A percentile compares a stretch with the other conserved stretches of the same genome.
Evolutionary conservation across 2,329 filamentous ascomycete species (phyloP).

Genomic region (Hymenoscyphus repandus): DNA sequence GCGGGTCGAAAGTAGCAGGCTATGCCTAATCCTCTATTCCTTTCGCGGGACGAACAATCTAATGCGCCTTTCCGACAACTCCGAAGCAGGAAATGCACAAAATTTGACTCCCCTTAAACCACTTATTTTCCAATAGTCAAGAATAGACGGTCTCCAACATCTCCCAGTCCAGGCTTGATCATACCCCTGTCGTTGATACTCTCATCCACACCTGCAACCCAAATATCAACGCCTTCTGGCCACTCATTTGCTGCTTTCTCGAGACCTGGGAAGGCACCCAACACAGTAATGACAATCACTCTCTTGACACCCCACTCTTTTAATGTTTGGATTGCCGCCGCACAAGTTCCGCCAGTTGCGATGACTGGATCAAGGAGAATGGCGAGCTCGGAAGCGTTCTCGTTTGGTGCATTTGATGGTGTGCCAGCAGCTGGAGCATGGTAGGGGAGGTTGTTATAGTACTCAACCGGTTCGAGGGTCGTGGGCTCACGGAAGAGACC

Average conservation of each 20-base stretch:
- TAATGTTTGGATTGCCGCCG: slow-evolving; percentile 83
- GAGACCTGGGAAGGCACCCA: slow-evolving; percentile 70
- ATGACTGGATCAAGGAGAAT: slow-evolving; percentile 90
- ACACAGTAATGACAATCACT: slow-evolving; percentile 69
- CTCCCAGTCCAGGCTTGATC: slow-evolving; percentile 84
- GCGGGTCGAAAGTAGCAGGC: too few relatives aligned
- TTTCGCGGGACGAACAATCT: neutral
- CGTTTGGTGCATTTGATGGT: slow-evolving; percentile 35
- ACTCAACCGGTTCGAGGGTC: slow-evolving; percentile 85
- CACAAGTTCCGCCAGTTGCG: slow-evolving; percentile 85
- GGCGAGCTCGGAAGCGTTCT: slow-evolving; percentile 53
- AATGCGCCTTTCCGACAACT: neutral
- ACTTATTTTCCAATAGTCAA: slow-evolving; percentile 78
- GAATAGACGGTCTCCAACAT: slow-evolving; percentile 86
- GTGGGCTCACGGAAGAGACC: slow-evolving; percentile 89
- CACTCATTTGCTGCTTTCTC: slow-evolving; percentile 68
- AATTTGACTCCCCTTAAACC: neutral
- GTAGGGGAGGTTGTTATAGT: slow-evolving; percentile 95
- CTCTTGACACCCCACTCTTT: slow-evolving; percentile 86
- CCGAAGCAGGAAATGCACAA: neutral
- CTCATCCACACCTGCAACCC: slow-evolving; percentile 74
- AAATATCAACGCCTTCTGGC: slow-evolving; percentile 72
- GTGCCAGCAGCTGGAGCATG: slow-evolving; percentile 45
- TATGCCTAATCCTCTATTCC: neutral
- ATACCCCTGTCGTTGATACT: slow-evolving; percentile 74